Evolutionary conservation across 148 eudicot genomes (phyloP), one percentile per base, ranked within the genome.

Genomic region (Bassia scoparia): DNA sequence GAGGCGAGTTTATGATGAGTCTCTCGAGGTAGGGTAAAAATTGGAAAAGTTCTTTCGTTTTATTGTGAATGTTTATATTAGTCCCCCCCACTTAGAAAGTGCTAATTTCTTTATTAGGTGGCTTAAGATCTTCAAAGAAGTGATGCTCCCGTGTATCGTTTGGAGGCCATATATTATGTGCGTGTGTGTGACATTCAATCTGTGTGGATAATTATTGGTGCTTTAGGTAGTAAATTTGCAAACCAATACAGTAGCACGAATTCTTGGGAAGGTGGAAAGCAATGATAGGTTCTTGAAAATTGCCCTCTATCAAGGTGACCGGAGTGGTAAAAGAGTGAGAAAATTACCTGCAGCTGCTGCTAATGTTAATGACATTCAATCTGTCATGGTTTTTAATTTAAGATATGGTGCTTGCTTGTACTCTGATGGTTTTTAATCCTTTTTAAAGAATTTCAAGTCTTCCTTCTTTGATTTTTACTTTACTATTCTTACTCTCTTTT

Each of bases 81-180:
- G n/a, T n/a, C n/a, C n/a, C n/a, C n/a, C n/a, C n/a, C n/a, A n/a
- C 69, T 73, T 7, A 55, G 29, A 33, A 38, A 34, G 46, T 59
- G 23, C 61, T 69, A 17, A 52, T 73, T 59, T 61, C 29, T 82
- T 70, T 43, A 58, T 68, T 81, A 95, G 98, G 97, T 89, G 34
- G 98, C 97, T 56, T 97, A 95, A 88, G 98, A 95, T 87, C 87
- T 88, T 29, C 98, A 95, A n/a, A 91, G 98, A 83, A 91, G 93
- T 81, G 98, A 95, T 76, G 83, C 62, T 74, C 93, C 98, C 55
- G 67, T 95, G 61, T 95, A 95, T 81, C 88, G 93, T 64, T 88
- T 95, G 33, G 98, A 95, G 65, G 85, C 98, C 76, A 95, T 95
- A 84, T 97, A 95, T 83, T 95, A 20, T 30, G 7, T 52, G 3